Evolutionary conservation across 805 yeast genomes (phyloP).

Genomic region (Lachancea lanzarotensis): DNA sequence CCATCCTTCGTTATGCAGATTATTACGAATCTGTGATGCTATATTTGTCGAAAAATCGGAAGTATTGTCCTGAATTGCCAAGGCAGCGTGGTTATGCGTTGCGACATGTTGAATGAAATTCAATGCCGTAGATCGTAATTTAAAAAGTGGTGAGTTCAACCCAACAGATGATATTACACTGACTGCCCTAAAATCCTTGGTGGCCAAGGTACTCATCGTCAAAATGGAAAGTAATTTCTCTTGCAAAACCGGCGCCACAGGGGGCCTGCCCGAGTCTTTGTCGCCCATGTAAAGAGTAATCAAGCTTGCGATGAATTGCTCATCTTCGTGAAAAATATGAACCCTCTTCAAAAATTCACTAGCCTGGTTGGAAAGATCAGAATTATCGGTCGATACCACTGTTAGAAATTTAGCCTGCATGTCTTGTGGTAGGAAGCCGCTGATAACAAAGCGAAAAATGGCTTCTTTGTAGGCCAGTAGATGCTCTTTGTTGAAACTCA

Average conservation of each 20-base stretch:
- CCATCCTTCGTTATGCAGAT: constrained; percentile 54
- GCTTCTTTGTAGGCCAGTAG: constrained; percentile 38
- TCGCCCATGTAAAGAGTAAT: constrained; percentile 49
- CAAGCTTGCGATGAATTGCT: constrained; percentile 38
- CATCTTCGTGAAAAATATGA: constrained; percentile 46
- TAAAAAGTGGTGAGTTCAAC: constrained; percentile 45
- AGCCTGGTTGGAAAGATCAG: constrained; percentile 50
- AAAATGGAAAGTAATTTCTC: constrained; percentile 48
- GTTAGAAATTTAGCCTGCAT: constrained; percentile 44
- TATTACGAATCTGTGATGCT: constrained; percentile 47
- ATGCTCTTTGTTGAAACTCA: constrained; percentile 45
- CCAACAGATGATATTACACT: constrained; percentile 53
- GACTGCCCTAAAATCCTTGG: constrained; percentile 34
- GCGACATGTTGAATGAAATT: constrained; percentile 60
- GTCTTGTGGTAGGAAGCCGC: constrained; percentile 38
- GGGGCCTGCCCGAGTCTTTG: constrained; percentile 36
- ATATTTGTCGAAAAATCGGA: constrained; percentile 38
- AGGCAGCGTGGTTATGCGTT: constrained; percentile 21
- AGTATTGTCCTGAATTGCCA: constrained; percentile 1
- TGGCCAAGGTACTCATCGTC: constrained; percentile 47
- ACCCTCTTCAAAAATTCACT: constrained; percentile 45
- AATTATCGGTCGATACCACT: constrained; percentile 57
- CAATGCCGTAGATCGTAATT: constrained; percentile 51
- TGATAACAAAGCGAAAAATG: constrained; percentile 29
- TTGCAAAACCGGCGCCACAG: constrained; percentile 49